Evolutionary conservation across 192 early-diverging fungal species (phyloP).

Genomic region (Coemansia reversa): DNA sequence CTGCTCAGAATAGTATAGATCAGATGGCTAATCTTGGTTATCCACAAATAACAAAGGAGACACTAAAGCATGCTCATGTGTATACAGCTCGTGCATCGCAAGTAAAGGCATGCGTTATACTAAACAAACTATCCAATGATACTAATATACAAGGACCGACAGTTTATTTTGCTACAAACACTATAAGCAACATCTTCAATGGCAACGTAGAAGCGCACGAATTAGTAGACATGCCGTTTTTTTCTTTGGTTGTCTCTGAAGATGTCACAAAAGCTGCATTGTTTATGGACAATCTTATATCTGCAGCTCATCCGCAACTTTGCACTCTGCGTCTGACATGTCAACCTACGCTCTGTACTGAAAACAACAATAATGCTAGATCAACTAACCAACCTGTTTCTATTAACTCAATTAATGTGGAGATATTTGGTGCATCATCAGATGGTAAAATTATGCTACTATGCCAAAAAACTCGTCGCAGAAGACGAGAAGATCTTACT

Average conservation of each 20-base stretch:
- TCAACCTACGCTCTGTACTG: constrained; percentile 1
- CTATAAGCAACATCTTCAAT: constrained; percentile 30
- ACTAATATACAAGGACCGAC: constrained; percentile 20
- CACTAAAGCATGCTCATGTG: constrained; percentile 32
- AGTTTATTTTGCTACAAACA: constrained; percentile 44
- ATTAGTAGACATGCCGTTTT: constrained; percentile 30
- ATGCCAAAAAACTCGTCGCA: constrained; percentile 26
- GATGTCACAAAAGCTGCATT: constrained; percentile 34
- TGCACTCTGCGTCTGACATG: constrained; percentile 21
- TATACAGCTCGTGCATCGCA: constrained; percentile 39
- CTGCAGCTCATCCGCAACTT: constrained; percentile 23
- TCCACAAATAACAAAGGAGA: constrained; percentile 30
- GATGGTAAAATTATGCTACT: constrained; percentile 33
- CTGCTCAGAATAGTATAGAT: neutral
- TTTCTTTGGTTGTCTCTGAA: constrained; percentile 26
- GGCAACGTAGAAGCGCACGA: constrained; percentile 41
- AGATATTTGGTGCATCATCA: constrained; percentile 43
- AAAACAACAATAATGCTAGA: neutral
- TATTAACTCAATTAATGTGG: constrained; percentile 19
- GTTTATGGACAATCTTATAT: constrained; percentile 29
- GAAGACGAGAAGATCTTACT: neutral
- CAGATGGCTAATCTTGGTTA: constrained; percentile 14
- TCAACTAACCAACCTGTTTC: neutral
- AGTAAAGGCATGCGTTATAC: constrained; percentile 43
- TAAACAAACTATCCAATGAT: constrained; percentile 1